phyloP scores from a whole-genome alignment of 1,139 yeast genomes.

The Spencermartinsiella ligniputridi region DNA sequence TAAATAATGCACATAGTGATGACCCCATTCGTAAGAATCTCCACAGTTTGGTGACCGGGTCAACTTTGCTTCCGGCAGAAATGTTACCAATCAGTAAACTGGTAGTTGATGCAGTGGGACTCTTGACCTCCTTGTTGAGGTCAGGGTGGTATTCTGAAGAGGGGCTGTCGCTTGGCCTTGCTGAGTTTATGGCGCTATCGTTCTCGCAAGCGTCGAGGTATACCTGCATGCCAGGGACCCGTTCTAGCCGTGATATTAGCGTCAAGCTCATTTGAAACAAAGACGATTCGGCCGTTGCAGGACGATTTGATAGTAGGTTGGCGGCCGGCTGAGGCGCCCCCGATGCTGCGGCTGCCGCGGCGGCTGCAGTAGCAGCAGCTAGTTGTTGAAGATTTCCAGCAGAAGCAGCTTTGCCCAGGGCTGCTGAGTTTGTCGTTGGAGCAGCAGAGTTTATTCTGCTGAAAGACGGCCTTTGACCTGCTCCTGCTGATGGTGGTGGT shows the following conservation, averaged over 20 bases:
- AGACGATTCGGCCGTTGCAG: constrained; percentile 65
- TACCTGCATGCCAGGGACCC: constrained; percentile 68
- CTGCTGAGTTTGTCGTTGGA: neutral
- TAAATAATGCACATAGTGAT: constrained; percentile 81
- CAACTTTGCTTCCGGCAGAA: constrained; percentile 41
- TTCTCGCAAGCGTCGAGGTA: constrained; percentile 48
- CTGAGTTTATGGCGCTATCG: constrained; percentile 13
- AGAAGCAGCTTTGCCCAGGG: neutral
- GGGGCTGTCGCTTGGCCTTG: constrained; percentile 5
- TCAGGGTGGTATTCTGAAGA: constrained; percentile 5
- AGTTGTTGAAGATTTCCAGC: neutral
- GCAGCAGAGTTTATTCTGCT: neutral
- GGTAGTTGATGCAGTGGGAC: constrained; percentile 16
- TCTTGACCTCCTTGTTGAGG: constrained; percentile 8
- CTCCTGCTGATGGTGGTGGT: neutral
- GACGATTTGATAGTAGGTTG: constrained; percentile 50
- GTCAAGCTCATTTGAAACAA: constrained; percentile 65
- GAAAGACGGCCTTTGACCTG: constrained; percentile 1
- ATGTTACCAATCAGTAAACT: constrained; percentile 22
- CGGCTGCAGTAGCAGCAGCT: neutral
- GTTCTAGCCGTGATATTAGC: constrained; percentile 54
- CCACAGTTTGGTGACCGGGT: constrained; percentile 91
- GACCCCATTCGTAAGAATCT: constrained; percentile 88
- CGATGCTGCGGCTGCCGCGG: neutral
- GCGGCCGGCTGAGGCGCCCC: constrained; percentile 2